These are phyloP conservation scores for Fomitopsis pinicola DNA, from an alignment of 1,284 basidiomycete genomes.

Conservation along the genomic window DNA sequence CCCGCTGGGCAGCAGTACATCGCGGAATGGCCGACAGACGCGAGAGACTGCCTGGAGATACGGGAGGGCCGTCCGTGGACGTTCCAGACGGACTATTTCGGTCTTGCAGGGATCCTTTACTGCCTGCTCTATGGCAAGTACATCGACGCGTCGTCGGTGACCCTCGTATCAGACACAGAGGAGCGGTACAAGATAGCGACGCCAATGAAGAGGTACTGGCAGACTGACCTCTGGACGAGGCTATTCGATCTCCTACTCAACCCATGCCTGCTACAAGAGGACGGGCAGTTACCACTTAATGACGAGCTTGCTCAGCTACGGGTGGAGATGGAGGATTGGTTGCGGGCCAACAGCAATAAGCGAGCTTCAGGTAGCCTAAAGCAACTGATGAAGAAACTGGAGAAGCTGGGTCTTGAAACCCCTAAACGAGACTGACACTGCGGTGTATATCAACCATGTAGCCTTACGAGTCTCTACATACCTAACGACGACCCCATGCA, in stretches of 20 bases:
- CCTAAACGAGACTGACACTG: conserved; percentile 4
- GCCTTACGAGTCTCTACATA: not conserved
- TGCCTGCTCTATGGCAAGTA: conserved; percentile 97
- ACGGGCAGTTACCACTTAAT: conserved; percentile 65
- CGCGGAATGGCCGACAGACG: conserved; percentile 86
- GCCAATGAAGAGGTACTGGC: conserved; percentile 94
- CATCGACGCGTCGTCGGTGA: conserved; percentile 68
- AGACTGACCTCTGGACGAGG: conserved; percentile 80
- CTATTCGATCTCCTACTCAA: conserved; percentile 90
- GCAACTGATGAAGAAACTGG: conserved; percentile 78
- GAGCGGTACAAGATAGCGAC: conserved; percentile 64
- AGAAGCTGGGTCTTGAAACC: conserved; percentile 31
- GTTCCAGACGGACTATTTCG: conserved; percentile 94
- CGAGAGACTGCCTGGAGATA: conserved; percentile 89
- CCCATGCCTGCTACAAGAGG: conserved; percentile 50
- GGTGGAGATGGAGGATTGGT: conserved; percentile 83
- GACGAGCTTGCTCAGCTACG: conserved; percentile 65
- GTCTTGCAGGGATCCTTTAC: conserved; percentile 89
- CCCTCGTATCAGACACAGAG: conserved; percentile 27
- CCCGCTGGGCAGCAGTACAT: conserved; percentile 76
- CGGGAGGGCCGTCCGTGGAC: conserved; percentile 84
- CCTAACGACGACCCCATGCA: not conserved
- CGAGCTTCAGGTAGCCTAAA: conserved; percentile 86
- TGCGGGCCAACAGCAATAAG: conserved; percentile 71
- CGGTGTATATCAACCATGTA: not conserved